phyloP scores from a whole-genome alignment of 805 yeast species.

The Wickerhamiella musiphila region DNA sequence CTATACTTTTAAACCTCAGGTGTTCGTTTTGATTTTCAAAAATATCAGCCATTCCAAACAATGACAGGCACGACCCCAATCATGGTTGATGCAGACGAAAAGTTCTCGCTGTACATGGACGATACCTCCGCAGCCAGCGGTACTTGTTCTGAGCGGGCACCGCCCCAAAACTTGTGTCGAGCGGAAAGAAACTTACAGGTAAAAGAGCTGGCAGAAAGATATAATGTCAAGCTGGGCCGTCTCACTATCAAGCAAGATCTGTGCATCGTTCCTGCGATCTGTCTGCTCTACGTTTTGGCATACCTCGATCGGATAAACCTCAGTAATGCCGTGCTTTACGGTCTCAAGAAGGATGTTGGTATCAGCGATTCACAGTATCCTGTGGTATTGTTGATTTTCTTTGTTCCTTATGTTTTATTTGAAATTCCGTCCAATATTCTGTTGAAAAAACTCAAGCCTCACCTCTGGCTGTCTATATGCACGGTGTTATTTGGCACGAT shows the following conservation, averaged over 20 bases:
- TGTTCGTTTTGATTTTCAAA: too few relatives aligned
- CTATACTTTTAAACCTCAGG: too few relatives aligned
- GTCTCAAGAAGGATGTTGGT: slow-evolving; percentile 25
- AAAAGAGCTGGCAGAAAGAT: not conserved
- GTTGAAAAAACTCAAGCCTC: slow-evolving; percentile 22
- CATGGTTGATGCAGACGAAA: too few relatives aligned
- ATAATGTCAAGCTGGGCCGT: slow-evolving; percentile 8
- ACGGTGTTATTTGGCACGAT: slow-evolving; percentile 24
- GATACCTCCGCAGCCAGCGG: too few relatives aligned
- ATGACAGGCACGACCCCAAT: too few relatives aligned
- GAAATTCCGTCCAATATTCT: slow-evolving; percentile 25
- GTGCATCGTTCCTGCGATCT: slow-evolving; percentile 27
- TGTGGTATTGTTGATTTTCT: slow-evolving; percentile 26
- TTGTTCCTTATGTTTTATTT: slow-evolving; percentile 20
- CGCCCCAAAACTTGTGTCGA: too few relatives aligned
- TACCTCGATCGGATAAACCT: slow-evolving; percentile 31
- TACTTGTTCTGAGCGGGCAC: too few relatives aligned
- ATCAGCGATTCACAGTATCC: slow-evolving; percentile 28
- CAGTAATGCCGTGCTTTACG: slow-evolving; percentile 31
- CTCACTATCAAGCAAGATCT: slow-evolving; percentile 25
- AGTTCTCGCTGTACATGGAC: too few relatives aligned
- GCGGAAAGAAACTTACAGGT: too few relatives aligned
- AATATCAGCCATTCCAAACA: too few relatives aligned
- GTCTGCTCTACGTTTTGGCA: slow-evolving; percentile 29
- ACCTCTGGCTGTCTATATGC: slow-evolving; percentile 19